Evolutionary conservation across 805 yeast species (phyloP), one percentile per base, ranked within the genome.

Genomic region (Yamadazyma nakazawae): DNA sequence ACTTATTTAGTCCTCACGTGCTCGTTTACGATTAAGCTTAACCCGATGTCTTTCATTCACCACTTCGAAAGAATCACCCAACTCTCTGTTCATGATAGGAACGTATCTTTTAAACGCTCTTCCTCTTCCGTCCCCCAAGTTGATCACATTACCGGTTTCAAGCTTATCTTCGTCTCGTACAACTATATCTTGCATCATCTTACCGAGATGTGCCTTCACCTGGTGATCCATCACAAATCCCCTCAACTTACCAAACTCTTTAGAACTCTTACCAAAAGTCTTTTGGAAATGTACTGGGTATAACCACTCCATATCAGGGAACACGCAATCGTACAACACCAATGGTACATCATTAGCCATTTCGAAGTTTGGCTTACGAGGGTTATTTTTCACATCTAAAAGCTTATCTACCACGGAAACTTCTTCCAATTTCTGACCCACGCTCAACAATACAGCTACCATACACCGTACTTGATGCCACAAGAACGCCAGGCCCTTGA

Each of bases 401-500:
- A 94, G 67, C 2, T 80, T 75, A 11, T 64, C 62, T 1, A 94
- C 71, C 0, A 89, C 63, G 0, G 63, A 57, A 0, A 89, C 84
- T 0, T 61, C 47, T 62, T 94, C 99, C 17, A 79, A 73, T 13
- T 72, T 71, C 63, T 90, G 96, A 0, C 97, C 99, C 7, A 90
- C 82, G 19, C 85, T 65, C 45, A 94, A 80, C 46, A 94, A 62
- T 10, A 86, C 72, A 0, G 96, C 96, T 70, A 90, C 80, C 94
- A 94, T 94, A 55, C 96, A 90, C 48, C 99, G 78, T 16, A 94
- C 99, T 65, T 94, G 99, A 62, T 94, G 98, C 98, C 98, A 94
- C 46, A 94, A 67, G 56, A 94, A 94, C 8, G 98, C 99, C 1
- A 87, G 73, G 0, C 99, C 99, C 51, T 78, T 74, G 44, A 94